phyloP scores from a whole-genome alignment of 768 basidiomycete genomes.

The Tricholomella constricta region DNA sequence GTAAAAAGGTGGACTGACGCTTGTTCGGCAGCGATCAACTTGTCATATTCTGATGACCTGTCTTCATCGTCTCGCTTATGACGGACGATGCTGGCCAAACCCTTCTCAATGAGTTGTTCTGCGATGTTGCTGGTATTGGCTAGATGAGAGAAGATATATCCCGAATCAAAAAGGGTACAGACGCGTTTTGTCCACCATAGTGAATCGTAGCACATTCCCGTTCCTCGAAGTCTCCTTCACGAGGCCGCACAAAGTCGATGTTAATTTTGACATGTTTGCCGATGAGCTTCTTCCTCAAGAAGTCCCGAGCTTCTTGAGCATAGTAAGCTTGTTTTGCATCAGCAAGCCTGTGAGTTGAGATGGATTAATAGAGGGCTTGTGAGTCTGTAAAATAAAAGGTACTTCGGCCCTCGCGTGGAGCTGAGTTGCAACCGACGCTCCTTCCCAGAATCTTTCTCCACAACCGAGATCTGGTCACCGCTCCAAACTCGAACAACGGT shows the following conservation, averaged over 20 bases:
- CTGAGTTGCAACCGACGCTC: constrained; percentile 87
- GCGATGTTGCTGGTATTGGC: constrained; percentile 73
- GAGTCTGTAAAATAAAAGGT: constrained; percentile 9
- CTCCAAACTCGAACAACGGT: constrained; percentile 88
- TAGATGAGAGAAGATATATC: constrained; percentile 1
- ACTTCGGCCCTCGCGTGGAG: constrained; percentile 87
- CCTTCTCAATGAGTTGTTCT: constrained; percentile 92
- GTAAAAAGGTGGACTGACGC: constrained; percentile 50
- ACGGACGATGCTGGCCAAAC: constrained; percentile 84
- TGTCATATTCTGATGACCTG: constrained; percentile 94
- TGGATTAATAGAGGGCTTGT: neutral
- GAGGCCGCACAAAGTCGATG: constrained; percentile 88
- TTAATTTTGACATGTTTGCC: constrained; percentile 84
- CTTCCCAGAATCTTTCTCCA: constrained; percentile 68
- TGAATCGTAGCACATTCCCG: constrained; percentile 90
- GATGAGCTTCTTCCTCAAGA: constrained; percentile 88
- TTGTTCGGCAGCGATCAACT: constrained; percentile 93
- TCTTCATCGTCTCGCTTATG: constrained; percentile 96
- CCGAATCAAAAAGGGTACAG: constrained; percentile 28
- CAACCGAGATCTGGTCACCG: constrained; percentile 85
- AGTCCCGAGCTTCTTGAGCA: constrained; percentile 91
- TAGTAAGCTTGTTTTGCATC: constrained; percentile 88
- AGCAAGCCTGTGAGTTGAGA: constrained; percentile 52
- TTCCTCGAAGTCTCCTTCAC: constrained; percentile 92
- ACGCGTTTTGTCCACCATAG: constrained; percentile 82